These are phyloP conservation scores for Xylaria hypoxylon DNA, from an alignment of 2,329 filamentous ascomycete genomes.

Conservation along the genomic window DNA sequence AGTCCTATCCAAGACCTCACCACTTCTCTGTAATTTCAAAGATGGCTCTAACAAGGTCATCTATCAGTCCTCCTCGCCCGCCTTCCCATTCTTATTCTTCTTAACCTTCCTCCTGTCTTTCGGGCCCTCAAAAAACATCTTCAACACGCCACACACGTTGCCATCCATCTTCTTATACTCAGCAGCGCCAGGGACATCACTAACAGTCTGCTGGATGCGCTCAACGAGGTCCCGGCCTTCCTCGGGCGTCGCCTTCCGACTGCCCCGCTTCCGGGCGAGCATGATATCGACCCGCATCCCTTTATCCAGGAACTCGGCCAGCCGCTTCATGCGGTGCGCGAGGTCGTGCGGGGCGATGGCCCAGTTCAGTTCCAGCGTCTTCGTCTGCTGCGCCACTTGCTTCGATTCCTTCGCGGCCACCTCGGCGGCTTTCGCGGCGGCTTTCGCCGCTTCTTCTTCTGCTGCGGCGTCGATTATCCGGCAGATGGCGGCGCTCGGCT, in stretches of 20 bases:
- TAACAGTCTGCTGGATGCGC: conserved; percentile 55
- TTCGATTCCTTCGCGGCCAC: conserved; percentile 56
- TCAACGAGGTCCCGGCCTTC: conserved; percentile 71
- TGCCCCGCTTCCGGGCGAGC: conserved; percentile 74
- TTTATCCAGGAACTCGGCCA: conserved; percentile 76
- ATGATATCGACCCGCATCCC: conserved; percentile 81
- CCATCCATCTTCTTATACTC: conserved; percentile 58
- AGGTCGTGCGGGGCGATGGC: conserved; percentile 82
- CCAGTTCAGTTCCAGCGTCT: conserved; percentile 93
- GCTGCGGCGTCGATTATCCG: conserved; percentile 70
- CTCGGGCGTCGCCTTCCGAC: conserved; percentile 67
- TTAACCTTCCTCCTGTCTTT: conserved; percentile 13
- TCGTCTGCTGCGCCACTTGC: conserved; percentile 61
- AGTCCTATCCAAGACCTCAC: not conserved
- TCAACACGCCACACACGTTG: conserved; percentile 52
- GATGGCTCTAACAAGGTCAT: not conserved
- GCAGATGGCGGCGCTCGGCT: conserved; percentile 63
- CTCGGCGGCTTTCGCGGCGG: conserved; percentile 56
- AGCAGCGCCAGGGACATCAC: conserved; percentile 49
- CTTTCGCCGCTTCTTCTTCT: conserved; percentile 9
- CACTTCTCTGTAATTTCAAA: not conserved
- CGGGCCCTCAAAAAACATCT: conserved; percentile 55
- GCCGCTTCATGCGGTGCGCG: conserved; percentile 73
- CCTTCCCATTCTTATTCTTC: conserved; percentile 9
- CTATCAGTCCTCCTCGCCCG: not conserved